These are phyloP conservation scores for Elongisporangium senticosum DNA, from an alignment of 352 stramenopile species.

Conservation along the genomic window DNA sequence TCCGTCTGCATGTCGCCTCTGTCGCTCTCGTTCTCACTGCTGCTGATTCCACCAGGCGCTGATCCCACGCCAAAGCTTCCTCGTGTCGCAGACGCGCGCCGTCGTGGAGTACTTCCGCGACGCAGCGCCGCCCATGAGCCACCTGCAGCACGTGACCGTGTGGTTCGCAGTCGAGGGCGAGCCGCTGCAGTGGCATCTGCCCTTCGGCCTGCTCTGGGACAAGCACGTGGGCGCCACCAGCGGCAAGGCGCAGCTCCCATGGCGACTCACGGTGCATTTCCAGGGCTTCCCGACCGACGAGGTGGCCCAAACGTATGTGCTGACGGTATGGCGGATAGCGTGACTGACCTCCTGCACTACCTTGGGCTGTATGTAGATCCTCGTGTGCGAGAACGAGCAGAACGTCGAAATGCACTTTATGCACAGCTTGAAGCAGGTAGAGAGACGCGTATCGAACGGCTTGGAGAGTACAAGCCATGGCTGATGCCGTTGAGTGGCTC, in stretches of 20 bases:
- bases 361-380: conserved; percentile 20
- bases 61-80: conserved; percentile 77
- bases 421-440: conserved; percentile 77
- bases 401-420: conserved; percentile 81
- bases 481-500: neutral
- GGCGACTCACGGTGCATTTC: conserved; percentile 76
- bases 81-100: conserved; percentile 62
- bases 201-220: conserved; percentile 70
- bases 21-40: neutral
- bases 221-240: conserved; percentile 16
- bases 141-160: conserved; percentile 42
- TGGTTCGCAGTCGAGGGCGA: conserved; percentile 65
- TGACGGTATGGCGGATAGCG: neutral
- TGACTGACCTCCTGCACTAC: neutral
- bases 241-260: conserved; percentile 31
- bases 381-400: conserved; percentile 73
- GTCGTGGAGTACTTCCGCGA: conserved; percentile 81
- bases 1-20: conserved; percentile 2
- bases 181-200: conserved; percentile 76
- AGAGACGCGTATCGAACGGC: neutral
- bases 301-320: conserved; percentile 13
- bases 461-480: neutral
- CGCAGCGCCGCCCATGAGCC: conserved; percentile 56
- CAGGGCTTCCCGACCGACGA: conserved; percentile 54
- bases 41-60: conserved; percentile 40